Conservation (phyloP, 2,329 filamentous ascomycete species). For the Clarireedia monteithiana region DNA sequence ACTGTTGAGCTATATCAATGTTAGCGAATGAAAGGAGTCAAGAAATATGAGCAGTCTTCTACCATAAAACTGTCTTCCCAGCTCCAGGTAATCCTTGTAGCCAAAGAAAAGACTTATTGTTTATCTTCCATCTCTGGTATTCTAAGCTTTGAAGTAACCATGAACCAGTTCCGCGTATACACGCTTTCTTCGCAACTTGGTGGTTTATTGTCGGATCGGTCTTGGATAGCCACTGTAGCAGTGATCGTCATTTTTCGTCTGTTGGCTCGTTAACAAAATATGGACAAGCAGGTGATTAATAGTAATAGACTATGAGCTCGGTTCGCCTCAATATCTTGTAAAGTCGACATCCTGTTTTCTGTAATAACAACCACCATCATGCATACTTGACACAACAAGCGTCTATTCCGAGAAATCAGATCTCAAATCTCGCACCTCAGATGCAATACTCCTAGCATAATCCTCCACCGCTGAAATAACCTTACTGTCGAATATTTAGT, state of each 20-base stretch:
- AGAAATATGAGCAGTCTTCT: neutral
- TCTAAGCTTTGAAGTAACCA: neutral
- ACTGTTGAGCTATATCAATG: neutral
- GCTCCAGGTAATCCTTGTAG: neutral
- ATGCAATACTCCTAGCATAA: neutral
- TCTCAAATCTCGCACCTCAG: neutral
- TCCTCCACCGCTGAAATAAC: neutral
- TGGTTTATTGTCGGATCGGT: neutral
- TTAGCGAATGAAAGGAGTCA: neutral
- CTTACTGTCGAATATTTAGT: neutral
- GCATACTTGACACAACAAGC: neutral
- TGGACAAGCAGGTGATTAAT: neutral
- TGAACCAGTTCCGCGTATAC: neutral
- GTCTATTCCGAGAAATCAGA: neutral
- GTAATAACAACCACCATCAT: neutral
- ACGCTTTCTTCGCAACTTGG: neutral
- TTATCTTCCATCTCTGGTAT: neutral
- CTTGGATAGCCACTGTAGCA: neutral
- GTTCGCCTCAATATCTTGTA: neutral
- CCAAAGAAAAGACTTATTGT: neutral
- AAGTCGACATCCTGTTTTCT: neutral
- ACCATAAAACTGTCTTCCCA: neutral
- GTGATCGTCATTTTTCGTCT: neutral
- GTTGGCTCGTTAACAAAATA: neutral
- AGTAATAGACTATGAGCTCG: neutral